A percentile compares a stretch with the other conserved stretches of the same genome.
These are phyloP conservation scores for Rosa hybrid DNA, from an alignment of 331 rosid genomes.

Conservation along the genomic window DNA sequence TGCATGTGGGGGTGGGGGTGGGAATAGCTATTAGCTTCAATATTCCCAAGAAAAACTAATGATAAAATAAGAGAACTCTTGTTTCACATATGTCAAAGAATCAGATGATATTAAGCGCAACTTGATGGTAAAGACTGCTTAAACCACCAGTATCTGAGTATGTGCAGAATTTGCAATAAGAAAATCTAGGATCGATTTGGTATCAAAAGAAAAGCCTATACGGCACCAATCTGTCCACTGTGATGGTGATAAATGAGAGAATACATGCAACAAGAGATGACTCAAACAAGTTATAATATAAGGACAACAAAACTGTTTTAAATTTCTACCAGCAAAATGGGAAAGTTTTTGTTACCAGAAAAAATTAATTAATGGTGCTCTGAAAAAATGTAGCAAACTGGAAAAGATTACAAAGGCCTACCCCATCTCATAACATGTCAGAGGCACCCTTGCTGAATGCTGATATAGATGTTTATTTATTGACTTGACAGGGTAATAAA, in stretches of 20 bases:
- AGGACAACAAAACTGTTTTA: not conserved
- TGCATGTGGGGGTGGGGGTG: not conserved
- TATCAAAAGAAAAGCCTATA: not conserved
- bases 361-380: not conserved
- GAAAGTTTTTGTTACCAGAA: not conserved
- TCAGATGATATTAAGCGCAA: not conserved
- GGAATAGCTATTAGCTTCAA: not conserved
- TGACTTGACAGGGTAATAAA: not conserved
- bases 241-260: not conserved
- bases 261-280: constrained; percentile 15
- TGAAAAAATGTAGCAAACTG: not conserved
- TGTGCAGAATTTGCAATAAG: not conserved
- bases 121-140: not conserved
- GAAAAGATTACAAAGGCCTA: not conserved
- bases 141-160: not conserved
- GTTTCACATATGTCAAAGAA: not conserved
- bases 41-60: not conserved
- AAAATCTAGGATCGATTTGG: not conserved
- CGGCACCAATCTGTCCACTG: not conserved
- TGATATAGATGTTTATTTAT: not conserved
- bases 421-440: not conserved
- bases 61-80: not conserved
- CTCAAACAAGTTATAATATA: constrained; percentile 10
- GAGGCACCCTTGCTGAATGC: not conserved
- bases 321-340: not conserved